Evolutionary conservation across 1,284 basidiomycete genomes (phyloP), one percentile per base, ranked within the genome.

Genomic region (Trichosporon asahii): DNA sequence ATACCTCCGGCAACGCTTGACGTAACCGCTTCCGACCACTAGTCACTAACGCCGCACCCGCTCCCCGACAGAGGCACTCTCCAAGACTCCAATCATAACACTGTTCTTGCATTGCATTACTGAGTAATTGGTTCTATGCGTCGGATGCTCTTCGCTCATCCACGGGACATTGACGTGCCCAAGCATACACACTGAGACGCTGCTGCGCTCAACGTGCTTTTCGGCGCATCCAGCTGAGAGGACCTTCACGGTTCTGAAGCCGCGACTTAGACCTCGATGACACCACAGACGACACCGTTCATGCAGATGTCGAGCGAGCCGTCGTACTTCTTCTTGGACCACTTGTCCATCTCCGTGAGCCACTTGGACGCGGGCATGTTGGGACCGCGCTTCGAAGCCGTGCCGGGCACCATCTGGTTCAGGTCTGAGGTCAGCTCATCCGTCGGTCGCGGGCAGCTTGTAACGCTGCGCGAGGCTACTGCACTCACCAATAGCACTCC

Each of bases 391-490:
- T 73, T 69, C n/a, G 72, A 64, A 5, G 81, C 78, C 0, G 82
- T 83, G 1, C 75, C 77, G 15, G 82, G 83, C 18, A 80, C 78
- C 79, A 84, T 81, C 69, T 84, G 83, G 63, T 82, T 80, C 18
- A 78, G 64, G 68, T 84, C 82, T 81, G 64, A 29, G 4, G 61
- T 68, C 31, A 68, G 64, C 66, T 46, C 35, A 12, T 33, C 11
- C 31, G n/a, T n/a, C n/a, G n/a, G n/a, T n/a, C n/a, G n/a, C n/a
- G n/a, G n/a, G n/a, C n/a, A n/a, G n/a, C n/a, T n/a, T n/a, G n/a
- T n/a, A n/a, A n/a, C n/a, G n/a, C n/a, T n/a, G n/a, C n/a, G n/a
- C n/a, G n/a, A n/a, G n/a, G n/a, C n/a, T n/a, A n/a, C n/a, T n/a
- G n/a, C n/a, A 75, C 79, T 71, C 66, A 83, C 80, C 82, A 15